Base-by-base conservation (phyloP, 1,139 yeast genomes). In the Maudiozyma humilis region DNA sequence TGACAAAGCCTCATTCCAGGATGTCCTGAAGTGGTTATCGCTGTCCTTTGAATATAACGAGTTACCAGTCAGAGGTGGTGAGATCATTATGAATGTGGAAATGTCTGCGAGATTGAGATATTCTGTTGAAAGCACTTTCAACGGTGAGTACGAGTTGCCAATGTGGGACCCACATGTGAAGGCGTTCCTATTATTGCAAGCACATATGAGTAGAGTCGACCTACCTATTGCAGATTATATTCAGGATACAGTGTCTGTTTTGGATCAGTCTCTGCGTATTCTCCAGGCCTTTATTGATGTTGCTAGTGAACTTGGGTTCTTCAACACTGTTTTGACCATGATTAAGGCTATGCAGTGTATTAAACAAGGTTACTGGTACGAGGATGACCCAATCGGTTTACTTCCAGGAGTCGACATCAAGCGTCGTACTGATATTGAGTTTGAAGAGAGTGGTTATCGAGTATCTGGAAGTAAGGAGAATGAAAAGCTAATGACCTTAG, bases 121-220 rank as follows among this genome's bases (percentile, higher is more conserved):
- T 56, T 81, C 86, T 3, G 93, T 83, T 0, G 69, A 66, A 15
- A 50, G 51, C 29, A 56, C 59, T 1, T 63, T 63, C 44, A 50
- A 46, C 8, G 69, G 62, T 32, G 71, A 50, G 56, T 71, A 72
- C 27, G 75, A 75, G 47, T 79, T 79, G 51, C 82, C 81, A 50
- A 82, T 88, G 63, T 88, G 95, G 83, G 96, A 91, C 63, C 97
- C 98, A 2, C 97, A 91, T 63, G 89, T 91, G 51, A 91, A 91
- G 61, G 82, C 95, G 0, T 91, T 77, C 58, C 70, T 91, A 52
- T 71, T 91, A 48, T 62, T 91, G 13, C 97, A 93, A 63, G 96
- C 97, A 0, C 87, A 77, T 57, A 76, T 93, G 75, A 75, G 83
- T 47, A 71, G 95, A 46, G 74, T 84, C 12, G 94, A 86, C 49